Evolutionary conservation across 768 basidiomycete species (phyloP).

Genomic region (Nidularia sp.): DNA sequence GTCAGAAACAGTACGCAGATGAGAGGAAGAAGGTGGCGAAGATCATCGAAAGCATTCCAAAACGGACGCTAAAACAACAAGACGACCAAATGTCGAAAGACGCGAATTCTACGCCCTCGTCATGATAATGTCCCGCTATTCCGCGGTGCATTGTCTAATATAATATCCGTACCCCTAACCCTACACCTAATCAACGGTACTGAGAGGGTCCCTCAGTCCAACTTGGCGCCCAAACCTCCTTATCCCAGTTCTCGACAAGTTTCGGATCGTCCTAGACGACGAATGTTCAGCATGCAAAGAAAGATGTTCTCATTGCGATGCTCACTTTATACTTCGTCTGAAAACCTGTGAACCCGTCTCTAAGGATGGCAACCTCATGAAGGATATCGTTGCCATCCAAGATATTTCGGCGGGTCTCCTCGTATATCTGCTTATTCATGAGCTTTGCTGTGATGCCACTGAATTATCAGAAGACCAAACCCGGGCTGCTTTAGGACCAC

Average conservation of each 20-base stretch:
- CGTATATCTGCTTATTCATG: constrained; percentile 48
- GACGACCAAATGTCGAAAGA: constrained; percentile 10
- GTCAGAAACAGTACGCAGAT: constrained; percentile 48
- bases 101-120: background rate
- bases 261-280: constrained; percentile 50
- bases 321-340: constrained; percentile 64
- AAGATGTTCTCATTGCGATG: background rate
- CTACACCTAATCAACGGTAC: background rate
- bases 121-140: background rate
- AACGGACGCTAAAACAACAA: constrained; percentile 42
- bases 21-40: constrained; percentile 53
- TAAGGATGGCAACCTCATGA: constrained; percentile 62
- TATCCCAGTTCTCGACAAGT: constrained; percentile 77
- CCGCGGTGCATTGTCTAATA: too few relatives aligned
- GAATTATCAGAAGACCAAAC: constrained; percentile 30
- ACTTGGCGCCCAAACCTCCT: constrained; percentile 53
- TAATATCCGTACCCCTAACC: constrained; percentile 9
- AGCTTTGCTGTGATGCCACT: too few relatives aligned
- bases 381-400: constrained; percentile 34
- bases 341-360: constrained; percentile 70
- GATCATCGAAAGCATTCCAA: constrained; percentile 60
- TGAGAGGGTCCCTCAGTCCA: constrained; percentile 13
- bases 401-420: constrained; percentile 51
- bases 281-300: background rate
- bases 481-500: constrained; percentile 75